Percentiles rank a stretch among this genome's conserved stretches.
Evolutionary conservation across 805 yeast species (phyloP).

Genomic region (Danielia oregonensis): DNA sequence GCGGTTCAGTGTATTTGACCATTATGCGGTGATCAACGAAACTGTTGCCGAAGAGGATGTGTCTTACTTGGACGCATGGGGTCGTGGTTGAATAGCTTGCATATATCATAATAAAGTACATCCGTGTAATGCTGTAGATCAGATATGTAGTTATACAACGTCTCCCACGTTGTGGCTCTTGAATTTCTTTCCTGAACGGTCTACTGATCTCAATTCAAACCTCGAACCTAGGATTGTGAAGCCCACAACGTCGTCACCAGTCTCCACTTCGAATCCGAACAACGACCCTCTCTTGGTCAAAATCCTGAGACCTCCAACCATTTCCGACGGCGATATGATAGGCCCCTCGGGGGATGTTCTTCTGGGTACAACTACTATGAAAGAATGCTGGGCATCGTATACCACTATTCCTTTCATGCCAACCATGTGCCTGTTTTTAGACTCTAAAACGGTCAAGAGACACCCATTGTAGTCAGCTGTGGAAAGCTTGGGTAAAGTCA

Average conservation of each 20-base stretch:
- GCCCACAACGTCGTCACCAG: slow-evolving; percentile 39
- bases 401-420: slow-evolving; percentile 73
- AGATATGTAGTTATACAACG: too few species aligned
- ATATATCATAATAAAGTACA: too few species aligned
- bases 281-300: slow-evolving; percentile 66
- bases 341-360: slow-evolving; percentile 28
- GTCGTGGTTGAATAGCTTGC: slow-evolving; percentile 8
- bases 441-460: slow-evolving; percentile 51
- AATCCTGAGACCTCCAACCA: slow-evolving; percentile 61
- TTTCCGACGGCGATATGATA: slow-evolving; percentile 22
- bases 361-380: slow-evolving; percentile 54
- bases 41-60: slow-evolving; percentile 36
- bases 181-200: slow-evolving; percentile 80
- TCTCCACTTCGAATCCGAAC: slow-evolving; percentile 48
- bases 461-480: slow-evolving; percentile 84
- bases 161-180: slow-evolving; percentile 74
- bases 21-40: slow-evolving; percentile 35
- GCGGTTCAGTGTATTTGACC: slow-evolving; percentile 40
- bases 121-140: too few species aligned
- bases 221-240: slow-evolving; percentile 79
- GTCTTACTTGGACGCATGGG: slow-evolving; percentile 49
- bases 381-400: slow-evolving; percentile 77
- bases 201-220: slow-evolving; percentile 68
- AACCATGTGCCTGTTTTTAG: slow-evolving; percentile 52
- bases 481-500: slow-evolving; percentile 54